Evolutionary conservation across 2,329 filamentous ascomycete genomes (phyloP).

Genomic region (Didymella exigua): DNA sequence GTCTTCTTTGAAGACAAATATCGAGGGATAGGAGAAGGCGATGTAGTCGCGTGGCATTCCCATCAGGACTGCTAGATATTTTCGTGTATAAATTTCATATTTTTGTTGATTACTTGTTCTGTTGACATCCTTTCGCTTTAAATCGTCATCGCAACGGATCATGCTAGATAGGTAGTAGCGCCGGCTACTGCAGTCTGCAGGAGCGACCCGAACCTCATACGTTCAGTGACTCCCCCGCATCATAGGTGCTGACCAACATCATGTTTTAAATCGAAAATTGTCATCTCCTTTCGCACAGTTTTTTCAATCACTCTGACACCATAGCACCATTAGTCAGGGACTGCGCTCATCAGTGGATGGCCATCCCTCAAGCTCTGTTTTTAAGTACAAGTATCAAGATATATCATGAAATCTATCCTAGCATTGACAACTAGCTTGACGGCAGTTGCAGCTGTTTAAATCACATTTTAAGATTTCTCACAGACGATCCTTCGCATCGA

Average conservation of each 20-base stretch:
- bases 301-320: slow-evolving; percentile 3
- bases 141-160: neutral
- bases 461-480: slow-evolving; percentile 28
- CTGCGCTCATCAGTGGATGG: neutral
- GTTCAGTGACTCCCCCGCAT: neutral
- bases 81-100: neutral
- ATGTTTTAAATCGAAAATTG: neutral
- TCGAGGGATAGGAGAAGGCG: no score
- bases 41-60: neutral
- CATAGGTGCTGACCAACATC: slow-evolving; percentile 4
- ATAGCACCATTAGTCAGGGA: neutral
- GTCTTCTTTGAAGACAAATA: neutral
- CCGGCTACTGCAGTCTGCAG: slow-evolving; percentile 13
- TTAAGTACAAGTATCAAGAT: neutral
- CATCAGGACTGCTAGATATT: neutral
- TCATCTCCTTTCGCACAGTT: neutral
- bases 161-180: neutral
- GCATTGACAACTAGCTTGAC: neutral
- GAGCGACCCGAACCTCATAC: slow-evolving; percentile 4
- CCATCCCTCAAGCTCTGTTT: neutral
- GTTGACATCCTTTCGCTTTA: neutral
- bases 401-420: slow-evolving; percentile 1
- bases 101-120: neutral
- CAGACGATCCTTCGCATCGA: slow-evolving; percentile 51
- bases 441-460: slow-evolving; percentile 1